Conservation (phyloP, 768 basidiomycete species). For the Lyophyllum semitale region DNA sequence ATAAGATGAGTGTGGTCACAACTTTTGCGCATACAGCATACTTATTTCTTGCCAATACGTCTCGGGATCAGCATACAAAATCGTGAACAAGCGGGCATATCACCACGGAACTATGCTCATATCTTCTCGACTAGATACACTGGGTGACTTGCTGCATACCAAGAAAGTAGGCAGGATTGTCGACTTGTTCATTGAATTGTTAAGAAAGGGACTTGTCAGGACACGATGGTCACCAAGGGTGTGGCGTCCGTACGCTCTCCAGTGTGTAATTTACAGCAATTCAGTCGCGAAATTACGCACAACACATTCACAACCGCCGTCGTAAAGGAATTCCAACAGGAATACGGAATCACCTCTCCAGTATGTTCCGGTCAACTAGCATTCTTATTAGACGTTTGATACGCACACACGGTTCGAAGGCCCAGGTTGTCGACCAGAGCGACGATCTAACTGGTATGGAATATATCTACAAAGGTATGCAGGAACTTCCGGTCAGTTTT, state of each 20-base stretch:
- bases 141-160: constrained; percentile 72
- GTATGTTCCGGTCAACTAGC: constrained; percentile 18
- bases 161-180: constrained; percentile 51
- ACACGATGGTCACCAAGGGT: constrained; percentile 79
- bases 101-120: constrained; percentile 99
- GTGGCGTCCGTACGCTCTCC: constrained; percentile 92
- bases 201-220: constrained; percentile 40
- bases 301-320: constrained; percentile 72
- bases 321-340: constrained; percentile 61
- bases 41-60: constrained; percentile 53
- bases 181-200: not conserved
- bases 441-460: constrained; percentile 44
- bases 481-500: constrained; percentile 66
- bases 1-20: constrained; percentile 75
- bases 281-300: constrained; percentile 56
- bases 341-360: constrained; percentile 45
- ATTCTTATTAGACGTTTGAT: not conserved
- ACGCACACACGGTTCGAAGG: constrained; percentile 27
- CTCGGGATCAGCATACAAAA: constrained; percentile 97
- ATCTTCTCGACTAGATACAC: constrained; percentile 67
- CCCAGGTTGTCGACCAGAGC: constrained; percentile 45
- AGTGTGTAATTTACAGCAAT: constrained; percentile 78
- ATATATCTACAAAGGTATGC: constrained; percentile 69
- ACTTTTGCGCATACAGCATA: not conserved
- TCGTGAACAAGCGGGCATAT: constrained; percentile 87